These are phyloP conservation scores for Jacaranda mimosifolia DNA, from an alignment of 257 asterid species.

Conservation along the genomic window DNA sequence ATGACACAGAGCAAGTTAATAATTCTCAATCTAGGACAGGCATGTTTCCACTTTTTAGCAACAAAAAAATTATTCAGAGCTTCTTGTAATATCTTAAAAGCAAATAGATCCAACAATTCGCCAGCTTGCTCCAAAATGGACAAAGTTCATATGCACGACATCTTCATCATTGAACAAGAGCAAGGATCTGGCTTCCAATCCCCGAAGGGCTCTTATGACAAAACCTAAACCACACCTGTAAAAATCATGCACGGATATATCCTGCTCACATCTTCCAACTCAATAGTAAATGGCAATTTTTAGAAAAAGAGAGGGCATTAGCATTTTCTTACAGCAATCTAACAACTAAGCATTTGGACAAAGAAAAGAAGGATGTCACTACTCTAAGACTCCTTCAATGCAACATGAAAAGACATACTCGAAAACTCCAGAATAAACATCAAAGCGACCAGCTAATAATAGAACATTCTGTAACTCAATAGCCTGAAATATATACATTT, in stretches of 20 bases:
- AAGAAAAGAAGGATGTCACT: constrained; percentile 3
- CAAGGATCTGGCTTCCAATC: constrained; percentile 3
- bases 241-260: background rate
- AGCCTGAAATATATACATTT: background rate
- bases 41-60: background rate
- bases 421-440: background rate
- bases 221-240: background rate
- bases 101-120: background rate
- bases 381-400: background rate
- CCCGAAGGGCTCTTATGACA: background rate
- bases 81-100: constrained; percentile 4
- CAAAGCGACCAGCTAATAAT: constrained; percentile 16
- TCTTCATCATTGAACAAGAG: background rate
- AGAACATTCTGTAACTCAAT: constrained; percentile 19
- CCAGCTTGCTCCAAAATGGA: constrained; percentile 27
- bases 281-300: background rate
- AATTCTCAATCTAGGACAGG: background rate
- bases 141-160: background rate
- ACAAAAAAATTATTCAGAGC: constrained; percentile 21
- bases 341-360: background rate
- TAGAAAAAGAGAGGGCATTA: background rate
- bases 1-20: constrained; percentile 18
- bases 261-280: background rate
- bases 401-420: background rate
- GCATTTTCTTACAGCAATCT: background rate